Evolutionary conservation across 345 rosid species (phyloP).

Genomic region (Dimocarpus longan): DNA sequence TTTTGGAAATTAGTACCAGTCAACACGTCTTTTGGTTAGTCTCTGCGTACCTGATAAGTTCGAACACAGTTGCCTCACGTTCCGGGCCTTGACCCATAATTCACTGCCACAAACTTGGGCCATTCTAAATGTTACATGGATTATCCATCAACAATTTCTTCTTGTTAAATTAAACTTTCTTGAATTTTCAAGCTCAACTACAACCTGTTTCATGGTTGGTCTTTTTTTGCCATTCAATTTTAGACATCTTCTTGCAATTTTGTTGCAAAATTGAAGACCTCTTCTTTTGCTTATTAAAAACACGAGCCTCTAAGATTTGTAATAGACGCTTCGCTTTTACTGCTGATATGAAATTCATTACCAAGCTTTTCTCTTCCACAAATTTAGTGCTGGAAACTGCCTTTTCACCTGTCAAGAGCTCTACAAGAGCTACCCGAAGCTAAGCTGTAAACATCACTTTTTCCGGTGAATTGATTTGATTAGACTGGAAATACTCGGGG

Average conservation of each 20-base stretch:
- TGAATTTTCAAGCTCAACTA: slow-evolving; percentile 17
- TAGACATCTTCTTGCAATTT: slow-evolving; percentile 23
- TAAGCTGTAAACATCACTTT: slow-evolving; percentile 30
- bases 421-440: background rate
- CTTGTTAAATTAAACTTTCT: background rate
- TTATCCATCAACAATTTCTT: background rate
- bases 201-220: slow-evolving; percentile 26
- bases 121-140: too few species aligned
- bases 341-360: slow-evolving; percentile 18
- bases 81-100: background rate
- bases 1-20: background rate
- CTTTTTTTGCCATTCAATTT: slow-evolving; percentile 23
- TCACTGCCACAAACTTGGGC: too few species aligned
- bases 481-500: slow-evolving; percentile 27
- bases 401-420: slow-evolving; percentile 18
- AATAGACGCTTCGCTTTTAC: slow-evolving; percentile 18
- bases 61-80: background rate
- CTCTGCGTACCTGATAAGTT: background rate
- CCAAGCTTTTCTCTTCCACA: slow-evolving; percentile 24
- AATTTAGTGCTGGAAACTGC: slow-evolving; percentile 17
- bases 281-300: slow-evolving; percentile 5
- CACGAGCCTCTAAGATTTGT: slow-evolving; percentile 10
- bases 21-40: background rate
- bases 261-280: slow-evolving; percentile 3
- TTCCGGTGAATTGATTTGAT: slow-evolving; percentile 26